Percentiles rank a stretch among this genome's conserved stretches.
phyloP scores from a whole-genome alignment of 2,329 filamentous ascomycete species.

The Huntiella bhutanensis region DNA sequence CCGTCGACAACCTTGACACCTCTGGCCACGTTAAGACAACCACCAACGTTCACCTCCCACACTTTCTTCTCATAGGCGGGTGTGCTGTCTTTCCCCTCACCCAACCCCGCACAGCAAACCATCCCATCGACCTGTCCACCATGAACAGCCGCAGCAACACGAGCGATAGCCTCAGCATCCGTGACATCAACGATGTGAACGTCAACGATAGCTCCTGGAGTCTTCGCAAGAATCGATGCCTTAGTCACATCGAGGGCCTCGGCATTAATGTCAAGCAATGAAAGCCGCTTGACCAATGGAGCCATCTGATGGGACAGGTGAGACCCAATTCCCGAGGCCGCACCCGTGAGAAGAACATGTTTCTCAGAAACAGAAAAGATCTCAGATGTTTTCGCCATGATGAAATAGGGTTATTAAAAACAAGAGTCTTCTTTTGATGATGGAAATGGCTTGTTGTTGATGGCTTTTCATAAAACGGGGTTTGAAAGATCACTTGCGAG shows the following conservation, averaged over 20 bases:
- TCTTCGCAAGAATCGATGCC: neutral
- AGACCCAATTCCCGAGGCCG: conserved; percentile 70
- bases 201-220: conserved; percentile 31
- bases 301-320: conserved; percentile 89
- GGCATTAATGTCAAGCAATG: conserved; percentile 79
- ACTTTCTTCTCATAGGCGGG: conserved; percentile 82
- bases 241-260: neutral
- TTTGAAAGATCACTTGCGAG: too few relatives aligned
- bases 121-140: conserved; percentile 80
- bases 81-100: conserved; percentile 74
- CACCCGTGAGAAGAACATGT: conserved; percentile 74
- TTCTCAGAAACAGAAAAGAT: conserved; percentile 73
- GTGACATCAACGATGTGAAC: conserved; percentile 45
- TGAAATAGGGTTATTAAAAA: too few relatives aligned
- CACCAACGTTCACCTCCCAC: conserved; percentile 84
- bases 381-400: too few relatives aligned
- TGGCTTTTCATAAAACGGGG: too few relatives aligned
- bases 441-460: too few relatives aligned
- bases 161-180: conserved; percentile 1
- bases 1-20: conserved; percentile 56
- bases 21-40: conserved; percentile 66
- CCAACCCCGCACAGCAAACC: conserved; percentile 92
- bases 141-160: conserved; percentile 21
- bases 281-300: conserved; percentile 70
- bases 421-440: too few relatives aligned